A percentile compares a stretch with the other conserved stretches of the same genome.
Evolutionary conservation across 495 filamentous ascomycete species (phyloP).

Genomic region (Neurospora sp.): DNA sequence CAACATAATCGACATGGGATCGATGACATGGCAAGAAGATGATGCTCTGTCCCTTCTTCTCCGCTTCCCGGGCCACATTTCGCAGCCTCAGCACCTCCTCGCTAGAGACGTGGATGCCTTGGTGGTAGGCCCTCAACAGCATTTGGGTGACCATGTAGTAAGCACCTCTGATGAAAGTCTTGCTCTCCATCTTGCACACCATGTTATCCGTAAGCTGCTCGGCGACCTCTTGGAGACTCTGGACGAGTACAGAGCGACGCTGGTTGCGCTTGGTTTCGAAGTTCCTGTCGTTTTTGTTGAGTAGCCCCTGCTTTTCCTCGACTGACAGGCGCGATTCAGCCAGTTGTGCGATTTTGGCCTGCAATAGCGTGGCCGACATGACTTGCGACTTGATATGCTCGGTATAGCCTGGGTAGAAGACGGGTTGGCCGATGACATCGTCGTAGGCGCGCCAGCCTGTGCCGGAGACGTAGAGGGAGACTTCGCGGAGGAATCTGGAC

Average conservation of each 20-base stretch:
- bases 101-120: slow-evolving; percentile 94
- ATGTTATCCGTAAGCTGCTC: slow-evolving; percentile 81
- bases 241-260: slow-evolving; percentile 47
- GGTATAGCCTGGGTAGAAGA: slow-evolving; percentile 86
- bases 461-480: slow-evolving; percentile 80
- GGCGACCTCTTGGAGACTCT: slow-evolving; percentile 57
- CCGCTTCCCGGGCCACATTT: slow-evolving; percentile 70
- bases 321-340: slow-evolving; percentile 60
- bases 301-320: slow-evolving; percentile 65
- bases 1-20: slow-evolving; percentile 93
- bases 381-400: slow-evolving; percentile 78
- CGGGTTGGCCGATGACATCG: slow-evolving; percentile 75
- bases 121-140: slow-evolving; percentile 85
- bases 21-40: slow-evolving; percentile 93
- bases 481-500: slow-evolving; percentile 80
- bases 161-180: slow-evolving; percentile 78
- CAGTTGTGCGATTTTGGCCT: slow-evolving; percentile 61
- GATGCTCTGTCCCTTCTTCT: slow-evolving; percentile 82
- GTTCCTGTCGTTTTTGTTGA: slow-evolving; percentile 45
- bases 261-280: slow-evolving; percentile 49
- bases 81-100: slow-evolving; percentile 81
- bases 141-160: slow-evolving; percentile 87
- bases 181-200: slow-evolving; percentile 99
- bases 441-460: slow-evolving; percentile 93
- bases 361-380: slow-evolving; percentile 63